These are phyloP conservation scores for Phytophthora capsici DNA, from an alignment of 352 stramenopile species.

Conservation along the genomic window DNA sequence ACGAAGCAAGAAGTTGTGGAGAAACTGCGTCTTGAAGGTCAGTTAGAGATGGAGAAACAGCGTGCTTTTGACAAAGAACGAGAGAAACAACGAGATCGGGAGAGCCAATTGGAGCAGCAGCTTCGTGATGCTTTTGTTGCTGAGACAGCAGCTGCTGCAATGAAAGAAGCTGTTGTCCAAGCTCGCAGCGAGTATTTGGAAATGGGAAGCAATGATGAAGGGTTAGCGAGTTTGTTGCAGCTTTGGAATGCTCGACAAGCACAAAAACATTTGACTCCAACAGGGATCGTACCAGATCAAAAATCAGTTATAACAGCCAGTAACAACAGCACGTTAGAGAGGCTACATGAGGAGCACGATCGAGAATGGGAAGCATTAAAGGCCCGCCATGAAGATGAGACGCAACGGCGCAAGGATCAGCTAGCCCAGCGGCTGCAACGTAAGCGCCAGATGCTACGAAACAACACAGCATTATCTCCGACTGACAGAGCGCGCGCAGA, in stretches of 20 bases:
- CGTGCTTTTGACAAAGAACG: slow-evolving; percentile 24
- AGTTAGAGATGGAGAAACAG: slow-evolving; percentile 31
- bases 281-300: slow-evolving; percentile 5
- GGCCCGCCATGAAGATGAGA: slow-evolving; percentile 40
- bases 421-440: slow-evolving; percentile 42
- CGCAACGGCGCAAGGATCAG: slow-evolving; percentile 33
- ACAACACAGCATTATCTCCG: slow-evolving; percentile 14
- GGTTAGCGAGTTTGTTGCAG: slow-evolving; percentile 15
- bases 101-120: slow-evolving; percentile 24
- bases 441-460: slow-evolving; percentile 34
- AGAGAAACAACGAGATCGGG: slow-evolving; percentile 30
- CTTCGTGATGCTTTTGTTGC: slow-evolving; percentile 27
- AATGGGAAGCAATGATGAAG: slow-evolving; percentile 4
- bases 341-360: slow-evolving; percentile 43
- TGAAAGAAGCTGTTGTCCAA: slow-evolving; percentile 23
- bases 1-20: slow-evolving; percentile 30
- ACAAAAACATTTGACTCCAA: neutral
- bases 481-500: slow-evolving; percentile 12
- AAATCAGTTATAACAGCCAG: slow-evolving; percentile 21
- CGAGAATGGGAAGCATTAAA: slow-evolving; percentile 41
- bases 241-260: slow-evolving; percentile 21
- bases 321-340: slow-evolving; percentile 29
- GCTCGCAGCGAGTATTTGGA: slow-evolving; percentile 12
- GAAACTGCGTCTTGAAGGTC: slow-evolving; percentile 29
- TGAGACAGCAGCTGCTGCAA: slow-evolving; percentile 15